These are phyloP conservation scores for Pelagophyceae sp. DNA, from an alignment of 352 stramenopile genomes.

Conservation along the genomic window DNA sequence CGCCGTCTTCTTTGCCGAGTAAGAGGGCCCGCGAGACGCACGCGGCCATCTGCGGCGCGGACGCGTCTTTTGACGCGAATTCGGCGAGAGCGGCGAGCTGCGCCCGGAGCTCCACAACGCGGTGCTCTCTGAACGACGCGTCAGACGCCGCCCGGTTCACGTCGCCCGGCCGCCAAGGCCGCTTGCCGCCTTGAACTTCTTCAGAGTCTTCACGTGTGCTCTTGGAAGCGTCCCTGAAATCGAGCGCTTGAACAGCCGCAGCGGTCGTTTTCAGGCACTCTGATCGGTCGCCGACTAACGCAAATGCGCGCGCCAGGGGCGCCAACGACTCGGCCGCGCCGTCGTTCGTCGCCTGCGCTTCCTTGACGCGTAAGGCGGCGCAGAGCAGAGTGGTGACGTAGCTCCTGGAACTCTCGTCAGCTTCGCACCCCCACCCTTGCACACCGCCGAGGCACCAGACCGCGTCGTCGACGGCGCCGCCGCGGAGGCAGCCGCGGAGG, in stretches of 20 bases:
- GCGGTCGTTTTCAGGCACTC: not conserved
- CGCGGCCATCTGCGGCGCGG: not conserved
- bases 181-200: not conserved
- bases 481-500: constrained; percentile 26
- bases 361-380: not conserved
- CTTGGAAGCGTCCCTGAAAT: too few relatives aligned
- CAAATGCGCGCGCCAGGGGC: not conserved
- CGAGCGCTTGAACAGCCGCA: not conserved
- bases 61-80: not conserved
- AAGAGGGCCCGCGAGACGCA: not conserved
- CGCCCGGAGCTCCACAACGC: not conserved
- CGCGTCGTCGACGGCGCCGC: constrained; percentile 17
- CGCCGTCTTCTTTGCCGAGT: not conserved
- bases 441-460: not conserved
- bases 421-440: not conserved
- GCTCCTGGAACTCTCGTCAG: not conserved
- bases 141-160: not conserved
- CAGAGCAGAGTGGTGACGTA: not conserved
- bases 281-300: not conserved
- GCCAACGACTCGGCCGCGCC: not conserved
- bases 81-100: not conserved
- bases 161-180: not conserved
- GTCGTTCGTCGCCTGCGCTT: not conserved
- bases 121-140: not conserved
- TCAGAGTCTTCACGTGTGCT: not conserved